Conservation (phyloP, 768 basidiomycete species). For the Pulveroboletus sp. region DNA sequence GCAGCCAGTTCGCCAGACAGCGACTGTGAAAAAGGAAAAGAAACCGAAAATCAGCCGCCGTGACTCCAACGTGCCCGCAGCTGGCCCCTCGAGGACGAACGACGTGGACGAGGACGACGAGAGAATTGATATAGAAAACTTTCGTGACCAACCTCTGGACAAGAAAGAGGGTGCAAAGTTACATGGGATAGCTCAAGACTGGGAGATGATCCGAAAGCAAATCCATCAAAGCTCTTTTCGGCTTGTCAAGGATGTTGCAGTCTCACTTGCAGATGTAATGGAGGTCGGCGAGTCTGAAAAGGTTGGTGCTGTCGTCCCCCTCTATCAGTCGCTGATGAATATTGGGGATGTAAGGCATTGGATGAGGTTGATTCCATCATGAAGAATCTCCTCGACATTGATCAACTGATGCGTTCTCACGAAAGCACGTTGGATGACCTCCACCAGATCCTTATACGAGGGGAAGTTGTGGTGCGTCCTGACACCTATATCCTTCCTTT, state of each 20-base stretch:
- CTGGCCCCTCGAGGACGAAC: conserved; percentile 21
- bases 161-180: conserved; percentile 50
- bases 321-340: neutral
- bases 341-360: conserved; percentile 40
- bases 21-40: conserved; percentile 30
- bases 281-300: conserved; percentile 50
- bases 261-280: conserved; percentile 58
- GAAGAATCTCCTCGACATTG: conserved; percentile 64
- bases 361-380: conserved; percentile 62
- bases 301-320: conserved; percentile 34
- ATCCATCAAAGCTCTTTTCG: conserved; percentile 42
- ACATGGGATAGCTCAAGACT: conserved; percentile 57
- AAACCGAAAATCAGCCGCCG: conserved; percentile 26
- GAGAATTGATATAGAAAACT: conserved; percentile 56
- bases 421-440: conserved; percentile 50
- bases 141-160: conserved; percentile 63
- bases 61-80: conserved; percentile 14
- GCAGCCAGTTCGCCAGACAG: conserved; percentile 33
- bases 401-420: conserved; percentile 57
- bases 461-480: conserved; percentile 54
- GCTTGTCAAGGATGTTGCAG: conserved; percentile 50
- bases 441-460: conserved; percentile 51
- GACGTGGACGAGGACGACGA: conserved; percentile 45
- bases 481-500: neutral
- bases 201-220: conserved; percentile 51